These are phyloP conservation scores for Termitomyces sp. DNA, from an alignment of 768 basidiomycete species.

Conservation along the genomic window DNA sequence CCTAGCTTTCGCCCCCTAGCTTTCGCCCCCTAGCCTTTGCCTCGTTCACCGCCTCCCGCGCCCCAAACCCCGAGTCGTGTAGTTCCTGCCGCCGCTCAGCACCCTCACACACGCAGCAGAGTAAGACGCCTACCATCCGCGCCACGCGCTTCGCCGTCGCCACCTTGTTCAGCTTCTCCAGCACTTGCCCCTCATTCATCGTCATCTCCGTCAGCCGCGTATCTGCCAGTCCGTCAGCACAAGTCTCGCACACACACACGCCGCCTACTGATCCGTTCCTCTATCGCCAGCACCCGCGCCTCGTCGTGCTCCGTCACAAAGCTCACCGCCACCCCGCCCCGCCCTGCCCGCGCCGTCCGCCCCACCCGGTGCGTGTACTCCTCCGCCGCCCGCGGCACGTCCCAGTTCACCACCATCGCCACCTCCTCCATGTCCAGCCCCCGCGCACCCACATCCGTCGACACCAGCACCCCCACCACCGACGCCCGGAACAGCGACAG, in stretches of 20 bases:
- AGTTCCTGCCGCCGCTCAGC: conserved; percentile 52
- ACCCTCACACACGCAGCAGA: background rate
- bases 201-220: conserved; percentile 69
- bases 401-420: conserved; percentile 96
- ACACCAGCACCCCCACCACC: conserved; percentile 86
- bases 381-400: conserved; percentile 83
- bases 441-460: conserved; percentile 92
- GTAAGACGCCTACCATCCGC: conserved; percentile 70
- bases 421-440: conserved; percentile 97
- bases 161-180: conserved; percentile 84
- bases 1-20: too few relatives aligned
- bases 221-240: conserved; percentile 34
- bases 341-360: conserved; percentile 85
- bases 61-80: conserved; percentile 85
- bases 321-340: conserved; percentile 85
- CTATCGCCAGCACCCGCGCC: conserved; percentile 74
- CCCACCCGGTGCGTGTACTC: conserved; percentile 97
- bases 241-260: background rate
- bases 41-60: conserved; percentile 77
- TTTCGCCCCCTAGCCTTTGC: conserved; percentile 46
- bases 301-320: conserved; percentile 95
- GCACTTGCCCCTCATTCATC: conserved; percentile 73
- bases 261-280: conserved; percentile 76
- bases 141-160: conserved; percentile 90
- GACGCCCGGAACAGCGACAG: conserved; percentile 82